Evolutionary conservation across 202 grass and related monocot species (phyloP), one percentile per base, ranked within the genome.

Genomic region (Carex sylvatica): DNA sequence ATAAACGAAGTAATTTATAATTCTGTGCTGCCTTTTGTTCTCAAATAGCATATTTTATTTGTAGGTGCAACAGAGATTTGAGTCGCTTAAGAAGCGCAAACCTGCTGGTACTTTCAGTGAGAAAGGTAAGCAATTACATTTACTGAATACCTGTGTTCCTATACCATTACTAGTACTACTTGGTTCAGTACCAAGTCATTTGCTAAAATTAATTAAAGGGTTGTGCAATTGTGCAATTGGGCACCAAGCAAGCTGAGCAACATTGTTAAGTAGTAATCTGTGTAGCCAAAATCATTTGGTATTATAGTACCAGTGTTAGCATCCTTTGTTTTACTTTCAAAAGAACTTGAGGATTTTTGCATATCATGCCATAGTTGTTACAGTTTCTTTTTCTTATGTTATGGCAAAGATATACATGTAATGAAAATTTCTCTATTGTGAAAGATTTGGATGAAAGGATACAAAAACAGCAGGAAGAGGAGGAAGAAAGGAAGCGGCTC

Each of bases 1-100:
- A 42, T 23, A 47, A 70, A 47, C 4, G 4, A 71, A 47, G 38
- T 46, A n/a, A 9, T 71, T 30, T 24, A 54, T 30, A 54, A 31
- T 14, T 18, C 23, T 56, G 56, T 58, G 51, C 28, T 47, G 49
- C 6, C 6, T 75, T 54, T 76, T 81, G 65, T 78, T 56, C 56
- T 54, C 40, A 70, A 67, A 19, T 65, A 88, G 69, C n/a, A 49
- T 82, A 58, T 56, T 65, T 69, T 80, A 19, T 55, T 16, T 82
- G n/a, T 88, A 99, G 96, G 96, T 99, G 67, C 92, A 99, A 80
- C 90, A 92, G 88, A 85, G 96, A 89, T 99, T 99, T 46, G 96
- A 99, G 47, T 56, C 70, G 12, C 91, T 95, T 58, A 99, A 99
- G 80, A 99, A 95, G 86, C 88, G 96, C 68, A 99, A 95, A 84